Evolutionary conservation across 2,329 filamentous ascomycete species (phyloP).

Genomic region (Penicillium palitans): DNA sequence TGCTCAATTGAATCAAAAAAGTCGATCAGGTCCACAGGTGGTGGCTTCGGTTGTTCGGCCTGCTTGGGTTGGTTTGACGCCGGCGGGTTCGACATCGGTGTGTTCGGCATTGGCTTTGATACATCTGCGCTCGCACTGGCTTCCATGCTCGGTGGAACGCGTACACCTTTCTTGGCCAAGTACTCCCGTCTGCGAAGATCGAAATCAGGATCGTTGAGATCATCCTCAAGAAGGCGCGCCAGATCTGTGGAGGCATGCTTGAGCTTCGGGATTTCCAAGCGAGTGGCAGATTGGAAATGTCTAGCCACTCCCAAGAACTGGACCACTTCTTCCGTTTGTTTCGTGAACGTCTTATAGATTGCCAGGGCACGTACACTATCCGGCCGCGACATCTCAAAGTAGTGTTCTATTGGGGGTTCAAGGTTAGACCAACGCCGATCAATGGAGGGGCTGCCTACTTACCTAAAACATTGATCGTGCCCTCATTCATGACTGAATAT

Average conservation of each 20-base stretch:
- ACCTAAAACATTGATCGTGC: constrained; percentile 95
- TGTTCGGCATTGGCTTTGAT: constrained; percentile 16
- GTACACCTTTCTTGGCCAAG: constrained; percentile 76
- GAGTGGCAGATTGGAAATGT: constrained; percentile 86
- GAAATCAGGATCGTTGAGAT: constrained; percentile 91
- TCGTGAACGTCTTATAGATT: constrained; percentile 89
- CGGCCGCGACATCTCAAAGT: constrained; percentile 95
- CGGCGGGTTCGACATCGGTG: constrained; percentile 19
- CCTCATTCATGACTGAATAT: constrained; percentile 95
- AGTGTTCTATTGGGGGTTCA: constrained; percentile 65
- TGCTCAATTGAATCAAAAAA: constrained; percentile 94
- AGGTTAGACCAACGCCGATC: constrained; percentile 12
- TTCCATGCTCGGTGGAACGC: constrained; percentile 49
- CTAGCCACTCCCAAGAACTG: constrained; percentile 84
- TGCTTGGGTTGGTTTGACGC: constrained; percentile 30
- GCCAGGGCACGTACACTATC: constrained; percentile 89
- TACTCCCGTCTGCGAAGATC: constrained; percentile 92
- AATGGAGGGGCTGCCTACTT: constrained; percentile 33
- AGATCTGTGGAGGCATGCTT: constrained; percentile 95
- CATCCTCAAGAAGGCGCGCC: constrained; percentile 86
- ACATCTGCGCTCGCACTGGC: constrained; percentile 40
- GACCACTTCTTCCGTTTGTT: constrained; percentile 89
- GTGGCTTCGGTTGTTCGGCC: constrained; percentile 38
- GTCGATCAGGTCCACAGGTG: constrained; percentile 75
- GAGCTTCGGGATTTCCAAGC: constrained; percentile 91